Evolutionary conservation across 164 flowering plant species (phyloP), one percentile per base, ranked within the genome.

Genomic region (Magnolia officinalis): DNA sequence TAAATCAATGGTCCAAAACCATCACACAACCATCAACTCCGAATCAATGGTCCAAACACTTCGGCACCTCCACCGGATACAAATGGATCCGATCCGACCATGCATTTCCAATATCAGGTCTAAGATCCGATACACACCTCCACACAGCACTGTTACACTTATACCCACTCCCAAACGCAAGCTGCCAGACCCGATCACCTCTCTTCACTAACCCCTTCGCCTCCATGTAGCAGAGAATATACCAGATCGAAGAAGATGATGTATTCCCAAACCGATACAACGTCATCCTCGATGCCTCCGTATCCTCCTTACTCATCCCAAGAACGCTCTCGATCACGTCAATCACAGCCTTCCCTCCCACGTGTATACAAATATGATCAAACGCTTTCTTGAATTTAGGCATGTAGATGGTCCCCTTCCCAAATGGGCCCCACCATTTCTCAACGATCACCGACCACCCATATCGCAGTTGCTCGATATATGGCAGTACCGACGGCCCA

Each of bases 211-310:
- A 81, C 63, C 84, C 83, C 75, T 81, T 81, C 63, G 84, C 78
- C 73, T 85, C 85, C 2, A 80, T 70, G 67, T 83, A 85, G 26
- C 77, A 8, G 26, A 85, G 78, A 72, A 80, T 85, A 50, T 85
- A 85, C 88, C 88, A 85, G 8, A 85, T 58, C 0, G 83, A 80
- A 14, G 82, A 80, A 1, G 88, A 82, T 1, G 88, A 83, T 4
- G 86, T 82, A 70, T 85, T 85, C 16, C 86, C 88, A 59, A 78
- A 85, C 50, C 82, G 79, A 66, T 85, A 72, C 20, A 86, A 79
- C 10, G 87, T 79, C 89, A 85, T 85, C 68, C 75, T 80, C 29
- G 89, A 80, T 14, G 86, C 82, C 78, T 85, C 89, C 0, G 78
- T 82, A 61, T 85, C 80, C 26, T 82, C 74, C 26, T 77, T 19